Base-by-base conservation (phyloP, 345 rosid species). In the Balakata baccata region DNA sequence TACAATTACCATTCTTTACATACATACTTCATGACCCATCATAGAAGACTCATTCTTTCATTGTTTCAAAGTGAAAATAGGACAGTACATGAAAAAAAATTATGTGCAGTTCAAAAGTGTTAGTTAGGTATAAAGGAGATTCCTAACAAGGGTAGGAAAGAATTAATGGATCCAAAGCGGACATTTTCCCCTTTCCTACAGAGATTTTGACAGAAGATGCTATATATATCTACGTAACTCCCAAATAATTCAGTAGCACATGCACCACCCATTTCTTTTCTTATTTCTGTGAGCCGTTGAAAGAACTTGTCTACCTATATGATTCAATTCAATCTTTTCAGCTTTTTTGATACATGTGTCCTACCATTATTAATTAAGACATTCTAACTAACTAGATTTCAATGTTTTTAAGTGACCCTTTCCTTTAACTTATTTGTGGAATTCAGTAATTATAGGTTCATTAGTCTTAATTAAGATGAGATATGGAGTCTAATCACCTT, bases 231-330 rank as follows among this genome's bases (percentile, higher is more conserved):
- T 3, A 22, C 7, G 18, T 11, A 56, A 25, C 22, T 66, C 39
- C 72, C n/a, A n/a, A 75, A 80, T 76, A 77, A 80, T 81, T 74
- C 77, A 64, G 53, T 1, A 45, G 73, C 87, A 78, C 85, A 85
- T 85, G 83, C 81, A 79, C 34, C 53, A 38, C 68, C 41, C 69
- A 41, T 25, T 22, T 46, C 61, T 65, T 46, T 73, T 49, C 71
- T 23, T 54, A 22, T 57, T 64, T 63, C n/a, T 43, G 46, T 43
- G 58, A 70, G 77, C 72, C 61, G 34, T 76, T 43, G 72, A 66
- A 68, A 74, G 53, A 58, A 11, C 62, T 51, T 75, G 68, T 53
- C 74, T 41, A 69, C 45, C 74, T 18, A 12, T 16, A 6, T 0
- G 41, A 68, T 52, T 68, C 60, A 51, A 25, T 50, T 39, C 57